Evolutionary conservation across 73 alveolate species (phyloP).

Genomic region (Tetrahymena malaccensis): DNA sequence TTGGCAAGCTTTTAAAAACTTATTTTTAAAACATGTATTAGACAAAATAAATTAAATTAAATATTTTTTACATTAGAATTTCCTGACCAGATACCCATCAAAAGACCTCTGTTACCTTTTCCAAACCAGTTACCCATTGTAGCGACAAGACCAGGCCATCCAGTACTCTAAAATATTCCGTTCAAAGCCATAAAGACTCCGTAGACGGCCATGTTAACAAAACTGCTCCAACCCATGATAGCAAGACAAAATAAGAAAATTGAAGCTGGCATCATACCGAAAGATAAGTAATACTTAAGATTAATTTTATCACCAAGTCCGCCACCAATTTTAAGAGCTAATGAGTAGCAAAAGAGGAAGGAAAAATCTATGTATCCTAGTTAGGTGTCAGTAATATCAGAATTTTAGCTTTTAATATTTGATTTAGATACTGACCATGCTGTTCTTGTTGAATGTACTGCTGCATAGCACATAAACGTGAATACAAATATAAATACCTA

Average conservation of each 20-base stretch:
- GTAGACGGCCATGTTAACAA: neutral
- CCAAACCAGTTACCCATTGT: conserved; percentile 38
- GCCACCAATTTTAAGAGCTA: neutral
- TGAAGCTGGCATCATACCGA: neutral
- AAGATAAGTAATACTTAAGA: neutral
- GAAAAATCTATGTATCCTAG: neutral
- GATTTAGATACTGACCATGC: neutral
- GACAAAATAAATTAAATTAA: neutral
- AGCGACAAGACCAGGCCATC: conserved; percentile 21
- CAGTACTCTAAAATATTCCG: conserved; percentile 6
- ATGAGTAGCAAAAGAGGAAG: neutral
- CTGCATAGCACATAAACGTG: neutral
- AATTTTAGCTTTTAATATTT: neutral
- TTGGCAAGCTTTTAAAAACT: neutral
- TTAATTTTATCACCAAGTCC: neutral
- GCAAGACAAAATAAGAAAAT: neutral
- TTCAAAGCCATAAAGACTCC: conserved; percentile 9
- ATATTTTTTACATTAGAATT: neutral
- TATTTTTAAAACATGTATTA: neutral
- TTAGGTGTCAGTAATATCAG: neutral
- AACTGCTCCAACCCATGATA: neutral
- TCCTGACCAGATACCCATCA: conserved; percentile 40
- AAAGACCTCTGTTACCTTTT: conserved; percentile 9
- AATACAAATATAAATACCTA: neutral
- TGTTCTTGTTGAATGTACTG: neutral